Conservation (phyloP, 1,284 basidiomycete genomes). For the Malassezia sympodialis region DNA sequence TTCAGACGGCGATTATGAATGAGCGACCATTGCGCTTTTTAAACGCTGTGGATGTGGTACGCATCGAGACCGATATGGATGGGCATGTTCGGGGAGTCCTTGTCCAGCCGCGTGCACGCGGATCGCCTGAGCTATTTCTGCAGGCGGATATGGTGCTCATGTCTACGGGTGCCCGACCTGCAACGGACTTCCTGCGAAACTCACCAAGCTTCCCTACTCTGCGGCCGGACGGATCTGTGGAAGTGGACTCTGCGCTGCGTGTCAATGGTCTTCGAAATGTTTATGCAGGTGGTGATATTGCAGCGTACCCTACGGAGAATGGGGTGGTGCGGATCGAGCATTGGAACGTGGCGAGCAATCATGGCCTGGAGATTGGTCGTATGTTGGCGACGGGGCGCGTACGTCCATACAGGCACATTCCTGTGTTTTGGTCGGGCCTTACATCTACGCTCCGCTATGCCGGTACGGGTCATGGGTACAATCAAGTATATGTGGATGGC, state of each 20-base stretch:
- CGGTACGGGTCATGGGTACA: conserved; percentile 60
- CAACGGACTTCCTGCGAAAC: conserved; percentile 68
- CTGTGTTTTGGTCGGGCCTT: conserved; percentile 72
- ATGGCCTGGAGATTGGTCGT: conserved; percentile 71
- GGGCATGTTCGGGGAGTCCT: conserved; percentile 6
- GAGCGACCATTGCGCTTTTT: conserved; percentile 70
- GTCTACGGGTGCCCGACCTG: conserved; percentile 78
- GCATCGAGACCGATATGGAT: conserved; percentile 54
- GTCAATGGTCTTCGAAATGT: conserved; percentile 59
- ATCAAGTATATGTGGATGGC: conserved; percentile 68
- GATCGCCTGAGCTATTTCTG: conserved; percentile 51
- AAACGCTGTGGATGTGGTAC: conserved; percentile 64
- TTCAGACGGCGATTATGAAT: conserved; percentile 60
- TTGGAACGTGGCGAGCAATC: conserved; percentile 81
- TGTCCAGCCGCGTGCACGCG: conserved; percentile 15
- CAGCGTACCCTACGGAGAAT: conserved; percentile 62
- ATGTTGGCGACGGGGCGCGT: conserved; percentile 41
- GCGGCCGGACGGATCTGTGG: conserved; percentile 60
- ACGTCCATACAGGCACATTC: conserved; percentile 61
- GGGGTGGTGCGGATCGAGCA: conserved; percentile 66
- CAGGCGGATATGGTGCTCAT: conserved; percentile 72
- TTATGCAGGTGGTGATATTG: conserved; percentile 84
- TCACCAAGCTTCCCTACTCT: conserved; percentile 54
- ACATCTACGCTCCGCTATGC: conserved; percentile 72
- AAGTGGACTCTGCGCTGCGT: conserved; percentile 67